Base-by-base conservation (phyloP, 1,284 basidiomycete species). In the Lentinus polychrous region DNA sequence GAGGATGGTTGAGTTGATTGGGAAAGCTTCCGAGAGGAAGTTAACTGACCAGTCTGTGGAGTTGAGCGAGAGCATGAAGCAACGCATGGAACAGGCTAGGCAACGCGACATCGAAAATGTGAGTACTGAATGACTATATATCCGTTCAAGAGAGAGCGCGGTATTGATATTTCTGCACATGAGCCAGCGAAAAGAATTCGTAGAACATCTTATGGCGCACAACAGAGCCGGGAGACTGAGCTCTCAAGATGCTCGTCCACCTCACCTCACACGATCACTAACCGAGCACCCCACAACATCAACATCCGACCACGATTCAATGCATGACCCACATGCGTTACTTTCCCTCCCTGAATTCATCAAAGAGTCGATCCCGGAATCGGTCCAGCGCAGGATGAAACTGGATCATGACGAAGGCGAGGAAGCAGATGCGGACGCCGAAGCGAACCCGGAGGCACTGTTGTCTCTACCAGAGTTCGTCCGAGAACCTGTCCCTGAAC, bases 21-120 rank as follows among this genome's bases (percentile, higher is more conserved):
- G 81, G 36, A 83, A 78, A 55, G 88, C 88, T 0, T 81, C 83
- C 0, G 76, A 79, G 24, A 72, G 87, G 43, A 77, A 78, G 51
- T 58, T 89, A 50, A 71, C 71, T 32, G 75, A 83, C 57, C 90
- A 91, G 62, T 75, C 81, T 2, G 86, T 83, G 3, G 68, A 78
- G 35, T 63, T 87, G 37, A 78, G 80, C 43, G 76, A 74, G 4
- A 77, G 73, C 5, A 76, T 83, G 70, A 69, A 75, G 53, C 65
- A 67, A 23, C 70, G 68, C 47, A 49, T 78, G 49, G 81, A 78
- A 62, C 74, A 71, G 56, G 72, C 74, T 4, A 71, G 70, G 48
- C 67, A 70, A 58, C 71, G 76, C 37, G 82, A 86, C 46, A 62
- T 72, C 18, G 76, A 77, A 48, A 80, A 84, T 74, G 86, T 86